These are phyloP conservation scores for Zizania palustris DNA, from an alignment of 202 grass and related monocot species.

Conservation along the genomic window DNA sequence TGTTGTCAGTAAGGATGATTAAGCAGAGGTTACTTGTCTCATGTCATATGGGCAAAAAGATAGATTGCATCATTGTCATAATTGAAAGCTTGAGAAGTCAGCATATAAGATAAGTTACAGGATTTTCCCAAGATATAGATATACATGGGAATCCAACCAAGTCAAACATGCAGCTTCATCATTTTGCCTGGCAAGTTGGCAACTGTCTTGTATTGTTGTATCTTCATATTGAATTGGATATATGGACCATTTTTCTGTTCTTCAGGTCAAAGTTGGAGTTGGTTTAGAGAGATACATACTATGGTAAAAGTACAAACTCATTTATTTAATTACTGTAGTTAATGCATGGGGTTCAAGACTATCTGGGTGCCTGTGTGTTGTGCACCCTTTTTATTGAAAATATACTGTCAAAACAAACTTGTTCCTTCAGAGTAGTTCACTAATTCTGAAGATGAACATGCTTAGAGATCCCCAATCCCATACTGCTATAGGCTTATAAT, in stretches of 20 bases:
- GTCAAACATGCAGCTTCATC: not conserved
- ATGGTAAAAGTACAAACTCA: slow-evolving; percentile 8
- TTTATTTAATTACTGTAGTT: not conserved
- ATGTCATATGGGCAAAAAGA: slow-evolving; percentile 2
- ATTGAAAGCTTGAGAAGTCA: slow-evolving; percentile 15
- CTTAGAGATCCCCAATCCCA: not conserved
- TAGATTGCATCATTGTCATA: slow-evolving; percentile 28
- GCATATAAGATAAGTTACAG: slow-evolving; percentile 26
- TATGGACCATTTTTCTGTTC: not conserved
- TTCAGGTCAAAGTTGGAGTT: slow-evolving; percentile 27
- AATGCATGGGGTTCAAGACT: not conserved
- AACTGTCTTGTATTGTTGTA: not conserved
- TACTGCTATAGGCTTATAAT: not conserved
- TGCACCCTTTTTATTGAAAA: not conserved
- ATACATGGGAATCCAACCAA: slow-evolving; percentile 2
- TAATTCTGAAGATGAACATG: slow-evolving; percentile 5
- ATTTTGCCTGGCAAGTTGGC: slow-evolving; percentile 6
- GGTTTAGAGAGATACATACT: not conserved
- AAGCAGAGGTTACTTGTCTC: slow-evolving; percentile 10
- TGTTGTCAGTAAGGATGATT: slow-evolving; percentile 14
- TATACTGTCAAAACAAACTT: not conserved
- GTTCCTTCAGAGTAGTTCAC: not conserved
- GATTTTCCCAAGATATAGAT: slow-evolving; percentile 19
- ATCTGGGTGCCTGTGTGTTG: too few relatives aligned
- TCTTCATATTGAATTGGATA: slow-evolving; percentile 15